Conservation (phyloP, 2,329 filamentous ascomycete genomes). For the Penicillium concentricum region DNA sequence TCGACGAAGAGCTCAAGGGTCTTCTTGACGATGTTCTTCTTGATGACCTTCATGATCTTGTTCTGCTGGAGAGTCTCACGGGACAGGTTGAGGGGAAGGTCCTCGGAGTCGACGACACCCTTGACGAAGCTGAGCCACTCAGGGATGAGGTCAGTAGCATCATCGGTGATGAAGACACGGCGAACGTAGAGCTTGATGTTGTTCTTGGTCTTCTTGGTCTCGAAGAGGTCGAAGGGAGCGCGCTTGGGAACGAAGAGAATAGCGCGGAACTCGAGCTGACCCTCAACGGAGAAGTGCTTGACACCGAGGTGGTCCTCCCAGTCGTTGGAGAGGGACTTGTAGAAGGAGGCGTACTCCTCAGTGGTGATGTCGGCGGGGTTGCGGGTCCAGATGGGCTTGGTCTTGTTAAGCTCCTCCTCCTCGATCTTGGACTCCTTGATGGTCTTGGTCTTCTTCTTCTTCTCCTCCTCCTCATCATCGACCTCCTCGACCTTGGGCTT, state of each 20-base stretch:
- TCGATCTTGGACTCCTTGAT: constrained; percentile 98
- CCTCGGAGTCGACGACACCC: constrained; percentile 99
- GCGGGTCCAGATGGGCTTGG: constrained; percentile 99
- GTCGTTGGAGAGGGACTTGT: constrained; percentile 99
- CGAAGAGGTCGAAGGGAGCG: constrained; percentile 98
- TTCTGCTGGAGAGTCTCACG: constrained; percentile 99
- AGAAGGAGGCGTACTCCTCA: constrained; percentile 98
- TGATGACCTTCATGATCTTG: constrained; percentile 99
- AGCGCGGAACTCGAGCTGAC: constrained; percentile 99
- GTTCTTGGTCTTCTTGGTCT: constrained; percentile 99
- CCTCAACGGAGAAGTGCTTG: constrained; percentile 99
- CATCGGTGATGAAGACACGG: constrained; percentile 99
- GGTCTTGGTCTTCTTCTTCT: constrained; percentile 98
- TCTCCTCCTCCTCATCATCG: constrained; percentile 74
- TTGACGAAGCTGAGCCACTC: constrained; percentile 99
- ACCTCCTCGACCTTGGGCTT: constrained; percentile 95
- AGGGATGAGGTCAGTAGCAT: constrained; percentile 97
- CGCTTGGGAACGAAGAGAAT: constrained; percentile 99
- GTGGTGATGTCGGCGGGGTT: constrained; percentile 92
- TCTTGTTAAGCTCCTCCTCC: constrained; percentile 99
- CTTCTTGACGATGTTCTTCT: constrained; percentile 99
- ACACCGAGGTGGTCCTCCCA: constrained; percentile 99
- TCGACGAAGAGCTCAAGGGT: constrained; percentile 98
- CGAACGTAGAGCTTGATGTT: constrained; percentile 99
- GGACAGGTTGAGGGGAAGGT: constrained; percentile 97